phyloP scores from a whole-genome alignment of 495 filamentous ascomycete species.

The Apodospora peruviana region DNA sequence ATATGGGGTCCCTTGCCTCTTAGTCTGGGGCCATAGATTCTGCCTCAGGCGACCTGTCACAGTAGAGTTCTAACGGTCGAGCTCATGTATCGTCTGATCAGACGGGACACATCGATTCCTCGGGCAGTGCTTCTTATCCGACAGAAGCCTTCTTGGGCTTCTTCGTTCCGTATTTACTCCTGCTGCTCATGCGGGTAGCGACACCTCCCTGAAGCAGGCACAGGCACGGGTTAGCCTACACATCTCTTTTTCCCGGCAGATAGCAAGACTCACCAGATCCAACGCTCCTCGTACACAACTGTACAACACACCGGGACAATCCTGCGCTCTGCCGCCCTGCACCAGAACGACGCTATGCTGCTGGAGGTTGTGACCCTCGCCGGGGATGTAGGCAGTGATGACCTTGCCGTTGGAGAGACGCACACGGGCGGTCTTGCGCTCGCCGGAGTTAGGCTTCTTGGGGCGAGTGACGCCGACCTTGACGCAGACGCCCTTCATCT shows the following conservation, averaged over 20 bases:
- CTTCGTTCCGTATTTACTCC: slow-evolving; percentile 98
- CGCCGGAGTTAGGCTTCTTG: slow-evolving; percentile 97
- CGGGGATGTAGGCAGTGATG: slow-evolving; percentile 87
- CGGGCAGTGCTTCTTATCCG: no score
- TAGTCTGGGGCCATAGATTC: no score
- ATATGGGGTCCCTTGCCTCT: no score
- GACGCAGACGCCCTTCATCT: slow-evolving; percentile 91
- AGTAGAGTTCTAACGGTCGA: no score
- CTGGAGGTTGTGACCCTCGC: slow-evolving; percentile 97
- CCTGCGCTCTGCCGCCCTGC: slow-evolving; percentile 82
- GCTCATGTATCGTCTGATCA: no score
- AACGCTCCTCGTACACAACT: slow-evolving; percentile 84
- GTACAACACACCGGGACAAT: slow-evolving; percentile 98
- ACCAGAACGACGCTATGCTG: slow-evolving; percentile 97
- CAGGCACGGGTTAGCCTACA: not conserved
- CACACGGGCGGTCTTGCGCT: slow-evolving; percentile 86
- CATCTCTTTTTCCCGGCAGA: no score
- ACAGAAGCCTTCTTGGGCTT: slow-evolving; percentile 76
- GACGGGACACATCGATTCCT: no score
- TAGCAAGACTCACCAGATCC: slow-evolving; percentile 71
- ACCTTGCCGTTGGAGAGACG: slow-evolving; percentile 80
- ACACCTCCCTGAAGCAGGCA: slow-evolving; percentile 71
- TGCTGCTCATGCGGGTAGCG: slow-evolving; percentile 67
- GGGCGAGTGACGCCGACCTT: slow-evolving; percentile 88
- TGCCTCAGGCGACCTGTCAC: no score